These are phyloP conservation scores for Babesia bigemina DNA, from an alignment of 169 alveolate species.

Conservation along the genomic window DNA sequence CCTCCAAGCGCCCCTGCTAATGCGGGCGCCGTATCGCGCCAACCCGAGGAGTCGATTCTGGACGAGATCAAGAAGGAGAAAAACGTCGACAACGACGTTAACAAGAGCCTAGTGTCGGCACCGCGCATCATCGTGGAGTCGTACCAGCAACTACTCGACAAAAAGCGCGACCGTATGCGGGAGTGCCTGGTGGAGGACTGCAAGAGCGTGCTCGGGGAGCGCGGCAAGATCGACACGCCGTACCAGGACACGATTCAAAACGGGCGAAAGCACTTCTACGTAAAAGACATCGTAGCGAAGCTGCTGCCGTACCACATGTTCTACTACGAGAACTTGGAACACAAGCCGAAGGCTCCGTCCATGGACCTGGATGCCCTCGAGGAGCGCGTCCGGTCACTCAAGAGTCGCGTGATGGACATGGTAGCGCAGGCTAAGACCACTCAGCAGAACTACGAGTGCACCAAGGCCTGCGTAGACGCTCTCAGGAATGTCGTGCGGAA, in stretches of 20 bases:
- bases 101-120: slow-evolving; percentile 14
- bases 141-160: slow-evolving; percentile 34
- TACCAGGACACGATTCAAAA: neutral
- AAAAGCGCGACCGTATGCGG: slow-evolving; percentile 32
- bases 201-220: slow-evolving; percentile 50
- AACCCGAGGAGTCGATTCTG: neutral
- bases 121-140: slow-evolving; percentile 42
- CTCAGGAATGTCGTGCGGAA: neutral
- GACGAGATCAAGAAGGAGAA: slow-evolving; percentile 52
- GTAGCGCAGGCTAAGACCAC: neutral
- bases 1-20: neutral
- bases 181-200: slow-evolving; percentile 64
- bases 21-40: slow-evolving; percentile 5
- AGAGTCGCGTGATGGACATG: neutral
- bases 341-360: neutral
- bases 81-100: neutral
- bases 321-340: slow-evolving; percentile 14
- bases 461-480: neutral
- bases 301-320: slow-evolving; percentile 58
- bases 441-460: slow-evolving; percentile 1
- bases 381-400: neutral
- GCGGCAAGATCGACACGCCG: slow-evolving; percentile 40
- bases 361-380: neutral
- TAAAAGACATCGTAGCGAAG: slow-evolving; percentile 28
- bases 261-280: slow-evolving; percentile 26